Base-by-base conservation (phyloP, 805 yeast species). In the Metschnikowia gruessii region DNA sequence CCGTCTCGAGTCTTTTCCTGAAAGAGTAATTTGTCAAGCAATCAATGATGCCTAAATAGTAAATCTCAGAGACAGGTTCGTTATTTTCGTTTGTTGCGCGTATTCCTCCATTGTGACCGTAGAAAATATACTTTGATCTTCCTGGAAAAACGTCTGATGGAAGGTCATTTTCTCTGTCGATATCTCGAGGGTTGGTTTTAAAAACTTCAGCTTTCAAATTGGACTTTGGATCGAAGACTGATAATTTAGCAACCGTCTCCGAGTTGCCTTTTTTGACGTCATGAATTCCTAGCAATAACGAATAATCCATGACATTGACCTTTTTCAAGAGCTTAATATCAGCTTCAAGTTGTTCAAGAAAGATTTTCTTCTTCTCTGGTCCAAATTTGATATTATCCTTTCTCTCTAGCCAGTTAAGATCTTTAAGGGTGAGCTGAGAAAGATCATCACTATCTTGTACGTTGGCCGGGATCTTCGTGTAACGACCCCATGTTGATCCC, bases 241-340 rank as follows among this genome's bases (percentile, higher is more conserved):
- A 68, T 33, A 76, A 58, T 48, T 72, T 74, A 43, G 68, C 65
- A 9, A 58, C 48, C 8, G 65, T 66, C 21, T 50, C 51, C 10
- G 75, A 72, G 49, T 79, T 80, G 2, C 84, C 87, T 51, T 75
- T 72, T 24, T 74, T 72, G 50, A 85, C 69, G 61, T 91, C 94
- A 61, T 89, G 97, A 28, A 91, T 76, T 0, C 99, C 99, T 37
- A 95, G 68, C 40, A 94, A 70, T 51, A 94, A 72, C 0, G 97
- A 90, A 65, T 95, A 94, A 64, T 94, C 99, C 99, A 94, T 94
- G 30, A 88, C 91, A 56, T 90, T 89, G 52, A 89, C 70, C 47
- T 77, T 75, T 51, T 88, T 76, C 37, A 94, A 72, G 18, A 94
- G 74, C 46, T 70, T 65, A 16, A 89, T 94, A 62, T 94, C 99